phyloP scores from a whole-genome alignment of 306 rosid genomes.

The Parietaria judaica region DNA sequence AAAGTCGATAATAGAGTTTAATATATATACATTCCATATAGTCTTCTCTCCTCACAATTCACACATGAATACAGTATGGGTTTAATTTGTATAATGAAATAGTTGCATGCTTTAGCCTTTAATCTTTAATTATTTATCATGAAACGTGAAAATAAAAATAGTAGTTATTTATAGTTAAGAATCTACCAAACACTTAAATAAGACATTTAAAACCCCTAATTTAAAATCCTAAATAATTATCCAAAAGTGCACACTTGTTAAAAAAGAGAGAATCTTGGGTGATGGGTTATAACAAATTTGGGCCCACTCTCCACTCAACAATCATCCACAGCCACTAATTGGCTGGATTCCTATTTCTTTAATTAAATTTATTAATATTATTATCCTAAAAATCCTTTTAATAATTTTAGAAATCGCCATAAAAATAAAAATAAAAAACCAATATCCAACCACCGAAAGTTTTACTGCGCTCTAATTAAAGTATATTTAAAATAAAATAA shows the following conservation, averaged over 20 bases:
- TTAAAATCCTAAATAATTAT: too few relatives aligned
- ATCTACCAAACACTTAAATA: too few relatives aligned
- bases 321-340: conserved; percentile 1
- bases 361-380: neutral
- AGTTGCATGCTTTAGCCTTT: too few relatives aligned
- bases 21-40: too few relatives aligned
- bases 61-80: too few relatives aligned
- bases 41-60: too few relatives aligned
- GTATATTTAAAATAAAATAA: neutral
- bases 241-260: neutral
- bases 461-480: neutral
- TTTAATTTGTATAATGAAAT: too few relatives aligned
- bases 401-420: neutral
- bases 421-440: neutral
- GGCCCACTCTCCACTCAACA: neutral
- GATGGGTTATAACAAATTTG: neutral
- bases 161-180: too few relatives aligned
- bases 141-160: too few relatives aligned
- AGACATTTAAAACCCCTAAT: too few relatives aligned
- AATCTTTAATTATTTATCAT: too few relatives aligned
- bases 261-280: neutral
- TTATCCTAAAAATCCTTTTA: neutral
- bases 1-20: too few relatives aligned
- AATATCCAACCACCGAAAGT: neutral
- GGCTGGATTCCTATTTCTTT: neutral